Percentiles rank a stretch among this genome's conserved stretches.
phyloP scores from a whole-genome alignment of 805 yeast genomes.

The Jamesozyma hellenica region DNA sequence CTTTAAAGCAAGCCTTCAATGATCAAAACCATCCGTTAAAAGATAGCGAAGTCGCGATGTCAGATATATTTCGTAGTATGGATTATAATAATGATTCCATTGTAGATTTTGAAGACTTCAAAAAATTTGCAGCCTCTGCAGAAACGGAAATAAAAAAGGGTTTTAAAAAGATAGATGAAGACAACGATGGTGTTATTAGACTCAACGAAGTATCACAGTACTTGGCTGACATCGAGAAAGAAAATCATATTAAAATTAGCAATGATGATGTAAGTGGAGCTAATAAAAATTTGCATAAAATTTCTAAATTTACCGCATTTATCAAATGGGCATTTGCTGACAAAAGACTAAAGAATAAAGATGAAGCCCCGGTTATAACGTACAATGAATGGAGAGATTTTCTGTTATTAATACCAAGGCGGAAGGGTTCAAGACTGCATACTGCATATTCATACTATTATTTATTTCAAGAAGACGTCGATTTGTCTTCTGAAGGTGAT shows the following conservation, averaged over 20 bases:
- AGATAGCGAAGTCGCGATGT: conserved; percentile 48
- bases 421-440: conserved; percentile 62
- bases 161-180: conserved; percentile 56
- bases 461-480: conserved; percentile 61
- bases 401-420: conserved; percentile 70
- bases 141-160: conserved; percentile 64
- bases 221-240: conserved; percentile 40
- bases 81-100: conserved; percentile 47
- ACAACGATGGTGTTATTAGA: conserved; percentile 62
- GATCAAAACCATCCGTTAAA: conserved; percentile 54
- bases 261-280: not conserved
- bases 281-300: not conserved
- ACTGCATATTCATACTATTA: conserved; percentile 66
- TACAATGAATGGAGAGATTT: conserved; percentile 83
- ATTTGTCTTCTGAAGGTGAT: conserved; percentile 85
- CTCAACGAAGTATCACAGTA: conserved; percentile 59
- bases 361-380: conserved; percentile 54
- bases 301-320: conserved; percentile 15
- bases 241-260: conserved; percentile 1
- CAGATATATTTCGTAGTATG: conserved; percentile 46
- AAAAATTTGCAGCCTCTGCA: conserved; percentile 51
- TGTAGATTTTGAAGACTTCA: conserved; percentile 58
- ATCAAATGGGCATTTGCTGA: conserved; percentile 25
- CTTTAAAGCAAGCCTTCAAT: conserved; percentile 33
- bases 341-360: conserved; percentile 11